Percentiles rank a stretch among this genome's conserved stretches.
phyloP scores from a whole-genome alignment of 2,329 filamentous ascomycete species.

The Dothistroma pini region DNA sequence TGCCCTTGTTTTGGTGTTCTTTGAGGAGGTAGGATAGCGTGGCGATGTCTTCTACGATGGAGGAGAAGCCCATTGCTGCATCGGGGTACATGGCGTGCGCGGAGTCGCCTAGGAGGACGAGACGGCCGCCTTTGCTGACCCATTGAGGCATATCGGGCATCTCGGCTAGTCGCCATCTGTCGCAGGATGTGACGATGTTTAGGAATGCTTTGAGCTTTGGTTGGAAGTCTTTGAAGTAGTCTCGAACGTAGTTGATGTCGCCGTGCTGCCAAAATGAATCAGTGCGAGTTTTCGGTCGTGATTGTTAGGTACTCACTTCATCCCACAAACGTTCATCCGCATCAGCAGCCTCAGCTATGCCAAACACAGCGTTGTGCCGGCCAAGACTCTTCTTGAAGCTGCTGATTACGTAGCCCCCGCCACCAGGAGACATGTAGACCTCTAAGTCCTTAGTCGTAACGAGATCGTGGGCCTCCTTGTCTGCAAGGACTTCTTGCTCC shows the following conservation, averaged over 20 bases:
- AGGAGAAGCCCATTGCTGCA: slow-evolving; percentile 11
- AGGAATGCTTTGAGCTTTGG: background rate
- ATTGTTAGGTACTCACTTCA: background rate
- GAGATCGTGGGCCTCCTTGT: slow-evolving; percentile 1
- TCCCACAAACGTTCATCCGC: slow-evolving; percentile 5
- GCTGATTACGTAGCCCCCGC: slow-evolving; percentile 4
- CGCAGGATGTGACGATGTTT: slow-evolving; percentile 6
- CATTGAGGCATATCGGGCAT: slow-evolving; percentile 8
- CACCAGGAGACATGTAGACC: slow-evolving; percentile 4
- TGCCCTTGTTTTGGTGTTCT: background rate
- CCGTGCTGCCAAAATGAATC: slow-evolving; percentile 1
- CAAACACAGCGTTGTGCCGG: slow-evolving; percentile 1
- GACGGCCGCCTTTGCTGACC: slow-evolving; percentile 2
- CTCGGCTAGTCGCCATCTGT: slow-evolving; percentile 10
- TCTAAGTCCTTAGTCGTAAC: slow-evolving; percentile 1
- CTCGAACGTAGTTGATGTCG: slow-evolving; percentile 6
- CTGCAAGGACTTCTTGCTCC: background rate
- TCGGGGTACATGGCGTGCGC: slow-evolving; percentile 12
- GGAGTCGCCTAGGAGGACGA: slow-evolving; percentile 10
- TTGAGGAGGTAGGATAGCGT: slow-evolving; percentile 8
- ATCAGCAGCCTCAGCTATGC: slow-evolving; percentile 3
- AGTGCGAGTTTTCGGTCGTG: background rate
- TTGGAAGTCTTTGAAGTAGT: slow-evolving; percentile 3
- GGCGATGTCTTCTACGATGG: slow-evolving; percentile 12
- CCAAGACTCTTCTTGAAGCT: background rate